Percentiles rank a stretch among this genome's conserved stretches.
These are phyloP conservation scores for Tricladium varicosporioides DNA, from an alignment of 2,329 filamentous ascomycete genomes.

Conservation along the genomic window DNA sequence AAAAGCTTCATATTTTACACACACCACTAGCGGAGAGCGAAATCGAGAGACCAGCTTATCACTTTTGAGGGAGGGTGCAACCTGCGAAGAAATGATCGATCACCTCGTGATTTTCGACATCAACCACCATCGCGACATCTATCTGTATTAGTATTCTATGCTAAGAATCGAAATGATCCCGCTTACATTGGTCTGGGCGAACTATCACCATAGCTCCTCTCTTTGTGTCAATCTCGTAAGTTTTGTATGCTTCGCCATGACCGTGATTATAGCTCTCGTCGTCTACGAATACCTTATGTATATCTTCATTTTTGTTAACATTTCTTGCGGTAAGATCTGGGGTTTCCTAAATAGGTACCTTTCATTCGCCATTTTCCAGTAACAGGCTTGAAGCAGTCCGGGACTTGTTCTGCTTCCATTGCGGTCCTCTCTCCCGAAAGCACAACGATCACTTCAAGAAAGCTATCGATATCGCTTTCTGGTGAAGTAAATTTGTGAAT, in stretches of 20 bases:
- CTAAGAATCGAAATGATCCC: background rate
- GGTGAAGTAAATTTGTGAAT: slow-evolving; percentile 43
- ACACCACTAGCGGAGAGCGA: too few relatives aligned
- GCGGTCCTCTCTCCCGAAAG: slow-evolving; percentile 46
- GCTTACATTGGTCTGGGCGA: slow-evolving; percentile 60
- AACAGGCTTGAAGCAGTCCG: slow-evolving; percentile 52
- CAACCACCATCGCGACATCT: slow-evolving; percentile 41
- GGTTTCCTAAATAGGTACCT: slow-evolving; percentile 36
- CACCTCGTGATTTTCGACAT: slow-evolving; percentile 31
- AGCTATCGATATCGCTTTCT: slow-evolving; percentile 45
- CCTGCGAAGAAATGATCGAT: too few relatives aligned
- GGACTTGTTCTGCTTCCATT: slow-evolving; percentile 52
- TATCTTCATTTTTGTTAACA: slow-evolving; percentile 39
- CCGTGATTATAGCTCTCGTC: slow-evolving; percentile 53
- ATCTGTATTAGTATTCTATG: background rate
- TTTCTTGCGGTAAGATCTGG: background rate
- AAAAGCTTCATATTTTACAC: too few relatives aligned
- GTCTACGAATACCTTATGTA: slow-evolving; percentile 58
- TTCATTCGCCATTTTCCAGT: slow-evolving; percentile 54
- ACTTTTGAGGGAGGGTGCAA: too few relatives aligned
- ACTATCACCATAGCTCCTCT: slow-evolving; percentile 51
- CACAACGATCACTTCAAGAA: slow-evolving; percentile 57
- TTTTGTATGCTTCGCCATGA: slow-evolving; percentile 56
- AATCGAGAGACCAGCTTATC: too few relatives aligned
- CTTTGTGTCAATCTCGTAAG: slow-evolving; percentile 49